Evolutionary conservation across 2,329 filamentous ascomycete species (phyloP).

Genomic region (Aspergillus sp.): DNA sequence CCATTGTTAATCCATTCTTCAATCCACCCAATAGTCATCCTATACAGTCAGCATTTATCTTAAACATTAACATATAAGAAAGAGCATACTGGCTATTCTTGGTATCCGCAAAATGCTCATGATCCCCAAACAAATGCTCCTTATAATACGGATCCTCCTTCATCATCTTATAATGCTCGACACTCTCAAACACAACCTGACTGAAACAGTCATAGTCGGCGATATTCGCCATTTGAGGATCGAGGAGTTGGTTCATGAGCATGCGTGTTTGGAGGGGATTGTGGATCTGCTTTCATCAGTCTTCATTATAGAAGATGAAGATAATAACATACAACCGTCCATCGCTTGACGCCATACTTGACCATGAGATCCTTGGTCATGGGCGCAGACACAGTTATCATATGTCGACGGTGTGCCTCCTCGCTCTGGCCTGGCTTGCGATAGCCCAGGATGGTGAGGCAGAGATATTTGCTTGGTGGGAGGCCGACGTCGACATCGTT

Average conservation of each 20-base stretch:
- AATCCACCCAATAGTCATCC: conserved; percentile 47
- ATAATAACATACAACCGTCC: conserved; percentile 25
- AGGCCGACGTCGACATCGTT: too few species aligned
- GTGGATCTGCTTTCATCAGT: conserved; percentile 34
- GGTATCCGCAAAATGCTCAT: conserved; percentile 49
- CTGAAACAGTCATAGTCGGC: conserved; percentile 49
- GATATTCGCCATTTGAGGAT: conserved; percentile 46
- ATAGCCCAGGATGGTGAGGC: conserved; percentile 48
- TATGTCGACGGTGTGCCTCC: conserved; percentile 45
- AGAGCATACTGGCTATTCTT: conserved; percentile 32
- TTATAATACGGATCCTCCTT: conserved; percentile 49
- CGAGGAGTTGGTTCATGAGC: conserved; percentile 40
- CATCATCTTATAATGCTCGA: conserved; percentile 46
- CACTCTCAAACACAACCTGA: conserved; percentile 42
- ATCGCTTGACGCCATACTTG: conserved; percentile 45
- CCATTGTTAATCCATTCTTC: conserved; percentile 32
- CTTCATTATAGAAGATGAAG: background rate
- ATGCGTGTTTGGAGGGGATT: conserved; percentile 31
- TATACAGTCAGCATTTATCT: conserved; percentile 8
- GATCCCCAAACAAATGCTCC: conserved; percentile 40
- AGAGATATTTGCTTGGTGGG: conserved; percentile 21
- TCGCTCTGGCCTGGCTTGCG: conserved; percentile 45
- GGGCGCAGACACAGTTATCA: conserved; percentile 44
- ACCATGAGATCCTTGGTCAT: conserved; percentile 46
- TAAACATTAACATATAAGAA: background rate